These are phyloP conservation scores for Yamadazyma dendronema DNA, from an alignment of 1,139 yeast species.

Conservation along the genomic window DNA sequence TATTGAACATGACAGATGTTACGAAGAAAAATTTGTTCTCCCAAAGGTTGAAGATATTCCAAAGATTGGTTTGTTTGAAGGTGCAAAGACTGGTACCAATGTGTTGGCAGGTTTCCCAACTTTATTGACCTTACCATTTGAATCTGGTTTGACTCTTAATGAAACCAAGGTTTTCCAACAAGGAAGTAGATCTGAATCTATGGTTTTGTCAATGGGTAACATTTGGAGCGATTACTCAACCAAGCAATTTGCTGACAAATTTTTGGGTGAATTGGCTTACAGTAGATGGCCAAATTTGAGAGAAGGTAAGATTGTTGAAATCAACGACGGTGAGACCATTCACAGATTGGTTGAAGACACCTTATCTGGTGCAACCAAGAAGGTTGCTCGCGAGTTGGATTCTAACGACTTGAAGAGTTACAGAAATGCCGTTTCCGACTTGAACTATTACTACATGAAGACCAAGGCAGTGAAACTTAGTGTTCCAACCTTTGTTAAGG, in stretches of 20 bases:
- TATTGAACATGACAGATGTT: conserved; percentile 74
- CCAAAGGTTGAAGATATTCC: conserved; percentile 43
- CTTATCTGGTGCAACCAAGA: conserved; percentile 12
- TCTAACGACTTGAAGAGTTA: conserved; percentile 43
- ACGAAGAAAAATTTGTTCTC: conserved; percentile 53
- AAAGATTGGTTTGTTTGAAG: conserved; percentile 60
- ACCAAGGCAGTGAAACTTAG: conserved; percentile 61
- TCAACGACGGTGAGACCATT: conserved; percentile 54
- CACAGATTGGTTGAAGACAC: conserved; percentile 35
- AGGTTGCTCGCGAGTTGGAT: conserved; percentile 27
- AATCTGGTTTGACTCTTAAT: conserved; percentile 48
- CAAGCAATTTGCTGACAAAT: conserved; percentile 50
- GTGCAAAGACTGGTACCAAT: conserved; percentile 68
- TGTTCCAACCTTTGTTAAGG: conserved; percentile 55
- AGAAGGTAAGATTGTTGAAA: conserved; percentile 71
- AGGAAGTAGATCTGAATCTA: conserved; percentile 80
- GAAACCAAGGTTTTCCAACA: conserved; percentile 80
- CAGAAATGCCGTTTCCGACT: conserved; percentile 17
- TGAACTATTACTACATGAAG: conserved; percentile 30
- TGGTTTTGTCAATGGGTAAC: conserved; percentile 64
- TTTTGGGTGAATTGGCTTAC: conserved; percentile 42
- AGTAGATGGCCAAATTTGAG: conserved; percentile 87
- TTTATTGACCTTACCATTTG: conserved; percentile 65
- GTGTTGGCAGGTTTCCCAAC: conserved; percentile 91
- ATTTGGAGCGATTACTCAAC: conserved; percentile 46